phyloP scores from a whole-genome alignment of 2,329 filamentous ascomycete genomes.

The Exserohilum turcica region DNA sequence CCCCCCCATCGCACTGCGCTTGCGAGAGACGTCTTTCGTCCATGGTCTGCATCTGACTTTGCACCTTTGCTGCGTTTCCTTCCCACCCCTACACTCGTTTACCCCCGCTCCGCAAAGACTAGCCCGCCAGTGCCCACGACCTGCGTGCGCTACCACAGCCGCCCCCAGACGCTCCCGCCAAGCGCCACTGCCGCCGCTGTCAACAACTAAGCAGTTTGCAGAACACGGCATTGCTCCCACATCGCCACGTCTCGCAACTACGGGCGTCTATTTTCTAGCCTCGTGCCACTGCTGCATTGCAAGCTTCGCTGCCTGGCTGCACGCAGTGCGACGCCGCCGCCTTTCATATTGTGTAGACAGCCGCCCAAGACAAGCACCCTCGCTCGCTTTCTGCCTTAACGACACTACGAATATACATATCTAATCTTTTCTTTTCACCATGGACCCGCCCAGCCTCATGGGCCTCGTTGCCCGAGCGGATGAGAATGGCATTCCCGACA shows the following conservation, averaged over 20 bases:
- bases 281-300: slow-evolving; percentile 31
- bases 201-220: slow-evolving; percentile 18
- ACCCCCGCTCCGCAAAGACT: slow-evolving; percentile 12
- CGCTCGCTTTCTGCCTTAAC: slow-evolving; percentile 22
- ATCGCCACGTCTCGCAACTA: slow-evolving; percentile 15
- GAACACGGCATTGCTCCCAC: slow-evolving; percentile 16
- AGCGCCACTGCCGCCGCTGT: slow-evolving; percentile 13
- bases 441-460: slow-evolving; percentile 29
- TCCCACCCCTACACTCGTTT: slow-evolving; percentile 35
- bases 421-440: slow-evolving; percentile 24
- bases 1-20: slow-evolving; percentile 26
- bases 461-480: slow-evolving; percentile 36
- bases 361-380: slow-evolving; percentile 11
- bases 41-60: slow-evolving; percentile 22
- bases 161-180: slow-evolving; percentile 12
- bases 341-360: slow-evolving; percentile 15
- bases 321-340: background rate
- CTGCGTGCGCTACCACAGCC: slow-evolving; percentile 1
- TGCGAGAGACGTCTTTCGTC: slow-evolving; percentile 21
- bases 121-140: background rate
- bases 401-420: slow-evolving; percentile 20
- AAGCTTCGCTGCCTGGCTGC: slow-evolving; percentile 30
- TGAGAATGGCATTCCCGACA: slow-evolving; percentile 34
- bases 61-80: slow-evolving; percentile 20
- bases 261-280: slow-evolving; percentile 38